Conservation (phyloP, 805 yeast genomes). For the Starmerella geochares region DNA sequence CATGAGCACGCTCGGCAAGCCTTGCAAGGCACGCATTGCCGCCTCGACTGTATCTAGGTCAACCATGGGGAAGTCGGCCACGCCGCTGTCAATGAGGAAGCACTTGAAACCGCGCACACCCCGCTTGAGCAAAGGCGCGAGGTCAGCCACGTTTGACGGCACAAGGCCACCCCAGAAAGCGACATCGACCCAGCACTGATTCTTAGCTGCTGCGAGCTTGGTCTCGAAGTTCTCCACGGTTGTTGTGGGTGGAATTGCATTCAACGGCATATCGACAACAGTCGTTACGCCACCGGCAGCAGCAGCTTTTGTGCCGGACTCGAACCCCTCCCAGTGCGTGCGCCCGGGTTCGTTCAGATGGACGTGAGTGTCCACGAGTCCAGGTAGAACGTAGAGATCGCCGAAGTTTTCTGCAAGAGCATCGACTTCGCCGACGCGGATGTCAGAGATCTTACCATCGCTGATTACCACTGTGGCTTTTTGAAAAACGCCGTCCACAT, state of each 20-base stretch:
- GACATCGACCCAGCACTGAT: conserved; percentile 83
- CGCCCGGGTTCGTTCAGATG: conserved; percentile 94
- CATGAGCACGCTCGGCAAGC: conserved; percentile 62
- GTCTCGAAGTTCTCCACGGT: conserved; percentile 62
- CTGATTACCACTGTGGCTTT: conserved; percentile 29
- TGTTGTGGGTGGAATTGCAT: conserved; percentile 94
- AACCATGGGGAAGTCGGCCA: conserved; percentile 86
- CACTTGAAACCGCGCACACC: conserved; percentile 95
- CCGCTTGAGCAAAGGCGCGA: conserved; percentile 63
- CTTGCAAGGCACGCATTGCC: conserved; percentile 56
- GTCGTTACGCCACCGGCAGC: conserved; percentile 96
- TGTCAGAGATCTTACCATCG: conserved; percentile 49
- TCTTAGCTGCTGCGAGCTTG: conserved; percentile 67
- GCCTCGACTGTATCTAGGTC: conserved; percentile 48
- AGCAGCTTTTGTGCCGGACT: conserved; percentile 87
- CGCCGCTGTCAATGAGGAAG: conserved; percentile 85
- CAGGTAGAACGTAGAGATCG: conserved; percentile 72
- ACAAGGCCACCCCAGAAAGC: conserved; percentile 96
- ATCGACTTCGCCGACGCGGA: conserved; percentile 15
- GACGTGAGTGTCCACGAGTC: conserved; percentile 87
- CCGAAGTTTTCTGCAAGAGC: conserved; percentile 40
- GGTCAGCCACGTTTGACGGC: conserved; percentile 61
- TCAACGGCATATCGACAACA: conserved; percentile 90
- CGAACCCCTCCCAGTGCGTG: conserved; percentile 97
- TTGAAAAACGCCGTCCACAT: conserved; percentile 24